These are phyloP conservation scores for Talaromyces sp. DNA, from an alignment of 2,329 filamentous ascomycete genomes.

Conservation along the genomic window DNA sequence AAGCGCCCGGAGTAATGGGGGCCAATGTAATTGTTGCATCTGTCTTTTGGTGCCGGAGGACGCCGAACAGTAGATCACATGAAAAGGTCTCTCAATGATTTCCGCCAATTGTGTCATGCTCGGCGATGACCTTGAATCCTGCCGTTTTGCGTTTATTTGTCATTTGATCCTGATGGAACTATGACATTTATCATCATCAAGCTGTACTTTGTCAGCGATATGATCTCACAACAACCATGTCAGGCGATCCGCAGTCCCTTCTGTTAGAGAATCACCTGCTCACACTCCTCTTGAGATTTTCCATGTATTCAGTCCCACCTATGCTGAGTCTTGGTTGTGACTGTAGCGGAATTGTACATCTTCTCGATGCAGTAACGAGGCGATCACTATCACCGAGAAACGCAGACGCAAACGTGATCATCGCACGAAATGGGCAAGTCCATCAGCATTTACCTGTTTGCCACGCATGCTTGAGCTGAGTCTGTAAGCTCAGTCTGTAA, in stretches of 20 bases:
- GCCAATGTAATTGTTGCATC: background rate
- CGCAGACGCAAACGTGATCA: background rate
- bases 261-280: background rate
- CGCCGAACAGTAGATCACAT: background rate
- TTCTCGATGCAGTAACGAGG: background rate
- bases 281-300: background rate
- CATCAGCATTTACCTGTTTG: background rate
- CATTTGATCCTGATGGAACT: background rate
- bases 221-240: background rate
- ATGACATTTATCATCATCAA: background rate
- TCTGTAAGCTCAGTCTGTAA: background rate
- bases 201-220: background rate
- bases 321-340: background rate
- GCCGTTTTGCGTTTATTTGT: background rate
- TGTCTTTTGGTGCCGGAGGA: background rate
- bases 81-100: background rate
- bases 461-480: background rate
- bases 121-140: background rate
- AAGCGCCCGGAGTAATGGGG: background rate
- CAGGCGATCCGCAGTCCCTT: background rate
- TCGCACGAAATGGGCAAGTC: background rate
- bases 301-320: background rate
- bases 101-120: background rate
- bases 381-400: background rate
- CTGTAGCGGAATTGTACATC: background rate